These are phyloP conservation scores for Cercospora sojina DNA, from an alignment of 2,329 filamentous ascomycete genomes.

Conservation along the genomic window DNA sequence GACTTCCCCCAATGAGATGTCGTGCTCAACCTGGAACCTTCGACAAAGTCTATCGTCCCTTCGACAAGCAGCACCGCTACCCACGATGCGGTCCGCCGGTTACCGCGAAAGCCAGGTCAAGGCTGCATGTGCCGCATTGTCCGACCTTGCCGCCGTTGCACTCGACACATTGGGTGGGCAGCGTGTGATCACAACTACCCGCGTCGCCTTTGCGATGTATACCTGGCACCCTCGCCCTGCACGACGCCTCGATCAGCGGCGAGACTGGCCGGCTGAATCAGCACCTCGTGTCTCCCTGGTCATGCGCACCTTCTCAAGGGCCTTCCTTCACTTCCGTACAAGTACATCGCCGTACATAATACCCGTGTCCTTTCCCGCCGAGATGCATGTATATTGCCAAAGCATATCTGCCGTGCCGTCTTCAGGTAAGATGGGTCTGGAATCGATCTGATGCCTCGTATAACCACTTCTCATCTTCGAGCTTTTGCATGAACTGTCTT, in stretches of 20 bases:
- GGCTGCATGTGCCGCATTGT: neutral
- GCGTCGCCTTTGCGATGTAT: neutral
- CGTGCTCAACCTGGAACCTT: constrained; percentile 5
- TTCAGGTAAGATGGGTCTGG: constrained; percentile 4
- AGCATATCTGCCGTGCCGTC: neutral
- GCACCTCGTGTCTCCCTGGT: neutral
- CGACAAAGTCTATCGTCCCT: constrained; percentile 13
- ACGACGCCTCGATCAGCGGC: neutral
- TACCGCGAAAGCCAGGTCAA: neutral
- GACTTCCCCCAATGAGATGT: constrained; percentile 4
- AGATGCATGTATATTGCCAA: neutral
- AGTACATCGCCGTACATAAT: neutral
- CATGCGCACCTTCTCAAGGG: neutral
- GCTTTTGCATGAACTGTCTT: constrained; percentile 28
- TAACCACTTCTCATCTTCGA: constrained; percentile 33
- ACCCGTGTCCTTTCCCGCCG: neutral
- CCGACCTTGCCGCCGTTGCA: neutral
- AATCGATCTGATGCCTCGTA: constrained; percentile 29
- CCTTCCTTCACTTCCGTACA: neutral
- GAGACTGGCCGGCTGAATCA: neutral
- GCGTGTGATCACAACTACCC: neutral
- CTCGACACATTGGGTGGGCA: neutral
- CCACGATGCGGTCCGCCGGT: constrained; percentile 4
- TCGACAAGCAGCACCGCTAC: constrained; percentile 15
- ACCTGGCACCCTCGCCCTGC: neutral